These are phyloP conservation scores for Iberis pinnata DNA, from an alignment of 345 rosid genomes.

Conservation along the genomic window DNA sequence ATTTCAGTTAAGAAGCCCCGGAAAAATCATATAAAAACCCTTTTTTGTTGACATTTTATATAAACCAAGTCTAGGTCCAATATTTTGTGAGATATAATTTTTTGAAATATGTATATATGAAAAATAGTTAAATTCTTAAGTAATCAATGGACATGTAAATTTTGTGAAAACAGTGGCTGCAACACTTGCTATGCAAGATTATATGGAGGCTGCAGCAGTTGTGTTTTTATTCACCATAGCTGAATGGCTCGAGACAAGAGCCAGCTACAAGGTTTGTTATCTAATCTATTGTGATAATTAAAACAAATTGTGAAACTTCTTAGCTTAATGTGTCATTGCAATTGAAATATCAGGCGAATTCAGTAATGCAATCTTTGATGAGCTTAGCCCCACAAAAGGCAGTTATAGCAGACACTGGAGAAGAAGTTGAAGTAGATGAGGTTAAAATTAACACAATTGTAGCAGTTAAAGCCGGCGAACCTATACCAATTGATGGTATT, in stretches of 20 bases:
- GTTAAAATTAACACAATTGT: slow-evolving; percentile 56
- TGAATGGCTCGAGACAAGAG: slow-evolving; percentile 87
- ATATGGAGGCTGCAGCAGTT: slow-evolving; percentile 69
- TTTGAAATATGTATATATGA: too few relatives aligned
- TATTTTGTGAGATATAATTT: background rate
- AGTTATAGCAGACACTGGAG: slow-evolving; percentile 75
- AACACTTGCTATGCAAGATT: slow-evolving; percentile 73
- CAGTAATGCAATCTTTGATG: slow-evolving; percentile 78
- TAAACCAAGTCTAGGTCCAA: background rate
- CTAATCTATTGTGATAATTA: too few relatives aligned
- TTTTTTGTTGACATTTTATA: too few relatives aligned
- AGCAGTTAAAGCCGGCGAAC: slow-evolving; percentile 81
- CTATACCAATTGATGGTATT: slow-evolving; percentile 79
- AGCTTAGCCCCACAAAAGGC: slow-evolving; percentile 79
- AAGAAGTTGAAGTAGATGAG: slow-evolving; percentile 64
- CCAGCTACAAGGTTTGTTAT: slow-evolving; percentile 71
- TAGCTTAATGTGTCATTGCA: background rate
- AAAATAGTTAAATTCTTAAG: background rate
- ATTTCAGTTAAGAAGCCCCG: background rate
- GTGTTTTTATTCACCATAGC: slow-evolving; percentile 80
- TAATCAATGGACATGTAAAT: background rate
- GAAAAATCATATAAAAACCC: background rate
- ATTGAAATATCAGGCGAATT: slow-evolving; percentile 54
- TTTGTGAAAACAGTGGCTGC: slow-evolving; percentile 48
- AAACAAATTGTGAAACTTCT: background rate